Percentiles rank a stretch among this genome's conserved stretches.
phyloP scores from a whole-genome alignment of 441 rosid species.

The Populus hybrid region DNA sequence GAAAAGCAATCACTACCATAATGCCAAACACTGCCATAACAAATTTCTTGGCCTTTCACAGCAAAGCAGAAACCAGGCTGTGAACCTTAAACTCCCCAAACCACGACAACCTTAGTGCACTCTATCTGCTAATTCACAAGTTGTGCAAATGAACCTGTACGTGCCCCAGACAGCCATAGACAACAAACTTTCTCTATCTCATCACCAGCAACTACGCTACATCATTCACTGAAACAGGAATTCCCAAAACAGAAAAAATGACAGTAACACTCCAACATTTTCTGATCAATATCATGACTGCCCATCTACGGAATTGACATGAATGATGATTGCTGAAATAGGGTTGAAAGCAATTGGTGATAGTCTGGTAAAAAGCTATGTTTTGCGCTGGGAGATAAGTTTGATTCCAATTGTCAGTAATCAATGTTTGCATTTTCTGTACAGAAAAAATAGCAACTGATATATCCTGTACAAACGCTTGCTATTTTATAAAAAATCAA shows the following conservation, averaged over 20 bases:
- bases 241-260: conserved; percentile 1
- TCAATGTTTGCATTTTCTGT: not conserved
- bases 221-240: not conserved
- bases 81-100: not conserved
- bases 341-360: not conserved
- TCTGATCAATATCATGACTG: not conserved
- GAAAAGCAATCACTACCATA: too few species aligned
- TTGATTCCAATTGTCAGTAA: not conserved
- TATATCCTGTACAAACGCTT: not conserved
- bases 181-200: not conserved
- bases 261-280: not conserved
- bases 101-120: not conserved
- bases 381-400: not conserved
- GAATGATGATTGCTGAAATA: not conserved
- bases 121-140: not conserved
- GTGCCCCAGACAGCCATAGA: not conserved
- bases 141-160: not conserved
- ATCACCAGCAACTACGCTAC: not conserved
- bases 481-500: not conserved
- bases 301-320: not conserved
- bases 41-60: not conserved
- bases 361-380: not conserved
- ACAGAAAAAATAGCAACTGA: not conserved
- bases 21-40: not conserved
- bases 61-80: not conserved